Percentiles rank a stretch among this genome's conserved stretches.
Conservation (phyloP, 768 basidiomycete genomes). For the Lyophyllum semitale region DNA sequence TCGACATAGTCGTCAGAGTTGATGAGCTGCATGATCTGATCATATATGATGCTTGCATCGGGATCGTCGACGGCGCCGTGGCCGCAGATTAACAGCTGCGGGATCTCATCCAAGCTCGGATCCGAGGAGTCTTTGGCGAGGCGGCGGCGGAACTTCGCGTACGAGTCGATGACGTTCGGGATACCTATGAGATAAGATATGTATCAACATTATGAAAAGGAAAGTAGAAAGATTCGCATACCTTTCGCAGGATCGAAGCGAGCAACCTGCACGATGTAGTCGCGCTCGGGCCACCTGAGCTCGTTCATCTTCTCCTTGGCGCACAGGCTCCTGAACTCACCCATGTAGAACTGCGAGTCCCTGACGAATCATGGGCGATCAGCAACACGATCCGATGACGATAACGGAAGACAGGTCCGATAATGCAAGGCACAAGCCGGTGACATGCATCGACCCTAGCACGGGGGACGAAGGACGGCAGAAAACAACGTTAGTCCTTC, state of each 20-base stretch:
- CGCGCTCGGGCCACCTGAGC: conserved; percentile 76
- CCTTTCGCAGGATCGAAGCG: conserved; percentile 85
- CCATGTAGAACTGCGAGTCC: conserved; percentile 90
- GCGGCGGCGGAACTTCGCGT: conserved; percentile 76
- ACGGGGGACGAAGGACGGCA: not conserved
- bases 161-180: conserved; percentile 84
- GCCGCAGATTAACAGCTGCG: conserved; percentile 82
- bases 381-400: not conserved
- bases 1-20: conserved; percentile 49
- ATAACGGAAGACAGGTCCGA: not conserved
- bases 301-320: conserved; percentile 79
- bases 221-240: conserved; percentile 13
- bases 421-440: not conserved
- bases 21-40: conserved; percentile 69
- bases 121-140: conserved; percentile 48
- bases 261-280: conserved; percentile 91
- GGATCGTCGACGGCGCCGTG: conserved; percentile 96
- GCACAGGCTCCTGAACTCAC: conserved; percentile 80
- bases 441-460: not conserved
- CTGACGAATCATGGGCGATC: conserved; percentile 18
- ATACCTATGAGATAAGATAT: conserved; percentile 56
- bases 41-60: conserved; percentile 91
- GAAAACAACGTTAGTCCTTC: not conserved
- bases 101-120: conserved; percentile 51
- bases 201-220: not conserved